Conservation (phyloP, 177 flowering plant species). For the Tripterygium wilfordii region DNA sequence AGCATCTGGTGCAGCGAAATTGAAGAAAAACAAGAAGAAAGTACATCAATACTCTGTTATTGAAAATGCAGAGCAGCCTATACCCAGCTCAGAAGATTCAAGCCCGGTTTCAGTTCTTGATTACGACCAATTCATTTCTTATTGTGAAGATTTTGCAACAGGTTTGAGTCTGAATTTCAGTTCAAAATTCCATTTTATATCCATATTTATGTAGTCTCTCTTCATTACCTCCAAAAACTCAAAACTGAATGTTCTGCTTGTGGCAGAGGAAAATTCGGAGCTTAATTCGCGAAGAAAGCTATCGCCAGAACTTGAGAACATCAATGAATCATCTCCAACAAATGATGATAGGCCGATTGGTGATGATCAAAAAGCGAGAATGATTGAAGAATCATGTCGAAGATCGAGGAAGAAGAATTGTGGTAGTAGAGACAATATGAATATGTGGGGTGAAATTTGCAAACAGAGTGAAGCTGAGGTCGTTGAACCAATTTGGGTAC, state of each 20-base stretch:
- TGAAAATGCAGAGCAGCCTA: conserved; percentile 17
- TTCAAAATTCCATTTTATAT: neutral
- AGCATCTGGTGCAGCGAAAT: neutral
- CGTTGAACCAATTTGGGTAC: conserved; percentile 29
- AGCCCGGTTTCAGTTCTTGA: conserved; percentile 81
- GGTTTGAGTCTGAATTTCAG: conserved; percentile 21
- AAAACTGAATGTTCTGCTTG: neutral
- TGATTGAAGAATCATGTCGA: conserved; percentile 1
- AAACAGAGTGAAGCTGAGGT: conserved; percentile 34
- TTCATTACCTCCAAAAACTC: neutral
- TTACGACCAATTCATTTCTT: conserved; percentile 27
- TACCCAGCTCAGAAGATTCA: conserved; percentile 40
- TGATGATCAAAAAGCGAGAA: conserved; percentile 4
- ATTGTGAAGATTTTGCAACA: conserved; percentile 26
- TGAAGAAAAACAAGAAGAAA: conserved; percentile 16
- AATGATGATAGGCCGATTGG: neutral
- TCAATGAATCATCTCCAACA: conserved; percentile 1
- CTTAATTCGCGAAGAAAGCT: conserved; percentile 37
- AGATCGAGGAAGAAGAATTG: conserved; percentile 18
- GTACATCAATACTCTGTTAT: neutral
- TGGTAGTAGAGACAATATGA: conserved; percentile 3
- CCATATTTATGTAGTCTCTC: too few species aligned
- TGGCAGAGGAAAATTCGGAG: conserved; percentile 25
- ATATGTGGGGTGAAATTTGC: conserved; percentile 29
- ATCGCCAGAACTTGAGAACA: conserved; percentile 19